Percentiles rank a stretch among this genome's conserved stretches.
These are phyloP conservation scores for Quambalaria eucalypti DNA, from an alignment of 1,284 basidiomycete genomes.

Conservation along the genomic window DNA sequence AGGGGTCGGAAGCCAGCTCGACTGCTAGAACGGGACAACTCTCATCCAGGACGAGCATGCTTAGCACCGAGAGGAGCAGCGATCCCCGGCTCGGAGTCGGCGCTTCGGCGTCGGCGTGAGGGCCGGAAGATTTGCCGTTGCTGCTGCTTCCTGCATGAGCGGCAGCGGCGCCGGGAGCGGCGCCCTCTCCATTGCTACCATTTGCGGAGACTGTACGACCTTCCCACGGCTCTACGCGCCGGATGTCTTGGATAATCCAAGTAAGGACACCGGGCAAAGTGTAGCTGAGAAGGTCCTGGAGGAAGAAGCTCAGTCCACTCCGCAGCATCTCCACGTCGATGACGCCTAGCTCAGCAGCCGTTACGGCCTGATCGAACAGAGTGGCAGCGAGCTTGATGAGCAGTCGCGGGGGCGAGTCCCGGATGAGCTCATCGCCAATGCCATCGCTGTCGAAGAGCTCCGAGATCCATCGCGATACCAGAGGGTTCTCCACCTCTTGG, in stretches of 20 bases:
- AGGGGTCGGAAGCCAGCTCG: too few species aligned
- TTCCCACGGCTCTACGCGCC: neutral
- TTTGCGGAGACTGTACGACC: neutral
- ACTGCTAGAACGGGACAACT: neutral
- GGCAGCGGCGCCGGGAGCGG: neutral
- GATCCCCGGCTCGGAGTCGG: neutral
- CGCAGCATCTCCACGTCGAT: conserved; percentile 52
- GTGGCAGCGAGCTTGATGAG: conserved; percentile 50
- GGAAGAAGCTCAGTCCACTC: conserved; percentile 52
- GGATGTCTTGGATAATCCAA: conserved; percentile 21
- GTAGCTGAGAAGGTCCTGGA: conserved; percentile 53
- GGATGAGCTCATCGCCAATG: conserved; percentile 48
- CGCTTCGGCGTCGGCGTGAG: too few species aligned
- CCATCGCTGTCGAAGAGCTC: conserved; percentile 48
- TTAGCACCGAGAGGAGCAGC: neutral
- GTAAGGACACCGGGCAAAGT: conserved; percentile 50
- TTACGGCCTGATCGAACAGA: conserved; percentile 51
- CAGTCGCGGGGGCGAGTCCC: conserved; percentile 48
- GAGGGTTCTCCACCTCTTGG: conserved; percentile 2
- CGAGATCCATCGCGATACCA: conserved; percentile 44
- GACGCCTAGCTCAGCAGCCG: conserved; percentile 48
- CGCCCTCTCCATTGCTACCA: neutral
- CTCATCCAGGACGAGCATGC: neutral
- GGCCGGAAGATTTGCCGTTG: too few species aligned
- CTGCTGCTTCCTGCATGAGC: too few species aligned